Conservation (phyloP, 2,329 filamentous ascomycete genomes). For the Apiospora kogelbergensis region DNA sequence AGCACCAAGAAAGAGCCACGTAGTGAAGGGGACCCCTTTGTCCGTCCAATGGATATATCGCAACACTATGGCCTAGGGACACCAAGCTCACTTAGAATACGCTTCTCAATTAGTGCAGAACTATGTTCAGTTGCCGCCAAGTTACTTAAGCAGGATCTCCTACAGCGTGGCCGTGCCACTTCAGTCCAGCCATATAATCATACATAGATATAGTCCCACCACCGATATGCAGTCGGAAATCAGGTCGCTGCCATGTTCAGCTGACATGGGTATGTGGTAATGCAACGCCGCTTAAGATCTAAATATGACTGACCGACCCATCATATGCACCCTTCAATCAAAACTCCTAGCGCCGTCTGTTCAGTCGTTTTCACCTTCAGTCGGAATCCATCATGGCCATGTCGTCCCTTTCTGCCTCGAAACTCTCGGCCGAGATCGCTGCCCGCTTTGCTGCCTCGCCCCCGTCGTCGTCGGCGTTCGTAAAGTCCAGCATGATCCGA, state of each 20-base stretch:
- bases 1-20: too few relatives aligned
- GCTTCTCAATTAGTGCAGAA: background rate
- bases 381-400: constrained; percentile 36
- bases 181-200: background rate
- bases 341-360: constrained; percentile 8
- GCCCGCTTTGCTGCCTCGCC: constrained; percentile 38
- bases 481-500: constrained; percentile 57
- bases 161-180: background rate
- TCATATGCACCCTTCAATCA: background rate
- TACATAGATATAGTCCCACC: background rate
- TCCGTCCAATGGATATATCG: background rate
- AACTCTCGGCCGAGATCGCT: constrained; percentile 33
- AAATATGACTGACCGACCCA: background rate
- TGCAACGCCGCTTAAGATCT: constrained; percentile 5
- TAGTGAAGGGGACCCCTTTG: too few relatives aligned
- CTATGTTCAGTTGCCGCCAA: background rate
- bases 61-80: background rate
- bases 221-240: background rate
- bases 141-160: background rate
- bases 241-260: background rate
- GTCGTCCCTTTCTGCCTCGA: constrained; percentile 33
- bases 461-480: constrained; percentile 52
- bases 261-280: constrained; percentile 2
- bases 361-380: constrained; percentile 14
- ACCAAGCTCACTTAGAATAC: background rate